Evolutionary conservation across 306 rosid genomes (phyloP).

Genomic region (Purshia tridentata): DNA sequence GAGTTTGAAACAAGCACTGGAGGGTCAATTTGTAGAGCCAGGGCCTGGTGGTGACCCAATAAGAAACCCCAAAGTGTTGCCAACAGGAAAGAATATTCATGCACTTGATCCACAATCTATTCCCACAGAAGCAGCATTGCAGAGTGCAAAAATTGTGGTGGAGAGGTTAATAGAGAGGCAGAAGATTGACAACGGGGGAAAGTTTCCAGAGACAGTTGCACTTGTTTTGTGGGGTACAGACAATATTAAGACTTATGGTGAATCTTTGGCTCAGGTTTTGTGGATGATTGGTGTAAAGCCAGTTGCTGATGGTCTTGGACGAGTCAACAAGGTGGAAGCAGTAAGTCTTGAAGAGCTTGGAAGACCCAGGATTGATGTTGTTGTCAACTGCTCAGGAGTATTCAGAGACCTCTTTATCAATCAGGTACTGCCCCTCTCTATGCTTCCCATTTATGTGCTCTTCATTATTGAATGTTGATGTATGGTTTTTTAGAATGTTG

Average conservation of each 20-base stretch:
- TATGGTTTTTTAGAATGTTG: not conserved
- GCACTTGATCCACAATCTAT: constrained; percentile 94
- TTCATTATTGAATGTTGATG: not conserved
- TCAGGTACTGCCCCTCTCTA: constrained; percentile 54
- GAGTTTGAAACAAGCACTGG: constrained; percentile 94
- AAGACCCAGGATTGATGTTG: constrained; percentile 97
- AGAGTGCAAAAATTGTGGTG: constrained; percentile 69
- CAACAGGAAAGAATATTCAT: constrained; percentile 94
- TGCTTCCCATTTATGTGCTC: not conserved
- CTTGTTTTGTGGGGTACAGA: constrained; percentile 99
- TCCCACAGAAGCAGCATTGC: constrained; percentile 92
- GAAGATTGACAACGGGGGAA: constrained; percentile 60
- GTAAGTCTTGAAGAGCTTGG: constrained; percentile 95
- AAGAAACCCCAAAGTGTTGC: constrained; percentile 87
- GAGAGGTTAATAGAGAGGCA: constrained; percentile 65
- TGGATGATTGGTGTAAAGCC: constrained; percentile 97
- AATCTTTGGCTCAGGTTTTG: constrained; percentile 91
- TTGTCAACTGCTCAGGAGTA: constrained; percentile 96
- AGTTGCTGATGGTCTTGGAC: constrained; percentile 75
- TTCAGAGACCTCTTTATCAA: constrained; percentile 98
- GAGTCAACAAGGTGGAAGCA: constrained; percentile 82
- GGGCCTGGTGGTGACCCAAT: constrained; percentile 99
- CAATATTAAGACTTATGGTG: constrained; percentile 96
- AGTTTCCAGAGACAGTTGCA: constrained; percentile 88
- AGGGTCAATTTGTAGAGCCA: constrained; percentile 92